Evolutionary conservation across 495 filamentous ascomycete genomes (phyloP).

Genomic region (Penicillium riverlandense): DNA sequence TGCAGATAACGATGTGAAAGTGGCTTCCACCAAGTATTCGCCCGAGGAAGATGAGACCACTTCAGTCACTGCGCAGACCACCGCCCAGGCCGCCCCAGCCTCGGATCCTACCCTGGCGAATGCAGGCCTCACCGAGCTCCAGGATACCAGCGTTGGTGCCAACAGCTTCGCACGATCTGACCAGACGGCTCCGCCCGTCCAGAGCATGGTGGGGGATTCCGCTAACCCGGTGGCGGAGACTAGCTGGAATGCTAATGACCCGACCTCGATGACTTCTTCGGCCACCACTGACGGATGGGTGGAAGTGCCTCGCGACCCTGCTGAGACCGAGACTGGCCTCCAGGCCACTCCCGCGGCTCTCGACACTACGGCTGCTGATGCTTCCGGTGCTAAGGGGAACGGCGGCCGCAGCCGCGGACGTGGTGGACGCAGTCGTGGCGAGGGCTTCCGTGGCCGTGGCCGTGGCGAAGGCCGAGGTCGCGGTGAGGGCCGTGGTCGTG

Average conservation of each 20-base stretch:
- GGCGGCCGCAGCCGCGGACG: constrained; percentile 45
- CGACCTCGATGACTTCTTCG: constrained; percentile 27
- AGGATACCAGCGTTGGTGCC: constrained; percentile 28
- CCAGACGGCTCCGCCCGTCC: constrained; percentile 35
- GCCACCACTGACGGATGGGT: constrained; percentile 68
- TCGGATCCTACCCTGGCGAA: constrained; percentile 74
- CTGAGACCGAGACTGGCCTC: constrained; percentile 65
- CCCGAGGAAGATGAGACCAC: constrained; percentile 9
- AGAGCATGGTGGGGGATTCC: constrained; percentile 52
- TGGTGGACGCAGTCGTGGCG: constrained; percentile 44
- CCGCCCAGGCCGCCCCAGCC: constrained; percentile 16
- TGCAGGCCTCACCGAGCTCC: constrained; percentile 69
- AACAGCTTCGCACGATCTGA: constrained; percentile 19
- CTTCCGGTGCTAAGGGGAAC: constrained; percentile 55
- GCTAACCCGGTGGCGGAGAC: constrained; percentile 63
- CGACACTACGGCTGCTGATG: constrained; percentile 14
- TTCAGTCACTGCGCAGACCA: constrained; percentile 21
- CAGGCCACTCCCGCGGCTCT: constrained; percentile 50
- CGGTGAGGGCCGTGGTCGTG: constrained; percentile 7
- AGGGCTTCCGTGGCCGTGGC: constrained; percentile 50
- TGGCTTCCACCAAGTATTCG: constrained; percentile 35
- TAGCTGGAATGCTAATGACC: constrained; percentile 52
- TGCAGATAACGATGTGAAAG: constrained; percentile 64
- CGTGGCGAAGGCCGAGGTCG: constrained; percentile 18
- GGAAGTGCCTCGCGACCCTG: constrained; percentile 64